These are phyloP conservation scores for Cubamyces sp. DNA, from an alignment of 768 basidiomycete genomes.

Conservation along the genomic window DNA sequence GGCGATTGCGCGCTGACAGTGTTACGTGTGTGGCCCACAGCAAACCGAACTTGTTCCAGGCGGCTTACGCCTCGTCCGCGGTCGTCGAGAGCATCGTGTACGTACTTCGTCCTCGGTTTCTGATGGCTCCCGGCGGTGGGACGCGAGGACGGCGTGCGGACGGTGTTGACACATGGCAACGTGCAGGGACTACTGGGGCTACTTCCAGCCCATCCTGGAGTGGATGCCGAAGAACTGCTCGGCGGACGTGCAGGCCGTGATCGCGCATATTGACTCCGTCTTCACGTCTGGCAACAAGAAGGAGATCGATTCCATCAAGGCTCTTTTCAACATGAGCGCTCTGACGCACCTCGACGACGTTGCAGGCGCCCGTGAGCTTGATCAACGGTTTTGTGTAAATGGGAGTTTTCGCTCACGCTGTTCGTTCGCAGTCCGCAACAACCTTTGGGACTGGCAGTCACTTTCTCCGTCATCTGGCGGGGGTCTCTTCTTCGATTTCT, in stretches of 20 bases:
- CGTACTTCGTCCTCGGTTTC: background rate
- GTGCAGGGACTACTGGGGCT: slow-evolving; percentile 63
- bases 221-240: slow-evolving; percentile 77
- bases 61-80: slow-evolving; percentile 69
- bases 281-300: slow-evolving; percentile 48
- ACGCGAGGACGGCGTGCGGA: background rate
- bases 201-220: slow-evolving; percentile 71
- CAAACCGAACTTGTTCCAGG: slow-evolving; percentile 61
- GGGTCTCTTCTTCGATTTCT: slow-evolving; percentile 59
- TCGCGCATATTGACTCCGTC: slow-evolving; percentile 62
- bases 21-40: slow-evolving; percentile 36
- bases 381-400: too few relatives aligned
- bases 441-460: slow-evolving; percentile 71
- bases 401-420: background rate
- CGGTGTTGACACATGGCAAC: background rate
- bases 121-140: background rate
- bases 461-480: slow-evolving; percentile 55
- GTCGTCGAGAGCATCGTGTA: slow-evolving; percentile 64
- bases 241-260: slow-evolving; percentile 66
- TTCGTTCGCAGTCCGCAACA: slow-evolving; percentile 41
- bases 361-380: slow-evolving; percentile 53
- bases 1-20: background rate
- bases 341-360: slow-evolving; percentile 64
- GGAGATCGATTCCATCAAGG: slow-evolving; percentile 59
- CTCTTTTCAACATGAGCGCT: slow-evolving; percentile 60